Evolutionary conservation across 306 rosid species (phyloP), one percentile per base, ranked within the genome.

Genomic region (Trichosanthes cucumerina): DNA sequence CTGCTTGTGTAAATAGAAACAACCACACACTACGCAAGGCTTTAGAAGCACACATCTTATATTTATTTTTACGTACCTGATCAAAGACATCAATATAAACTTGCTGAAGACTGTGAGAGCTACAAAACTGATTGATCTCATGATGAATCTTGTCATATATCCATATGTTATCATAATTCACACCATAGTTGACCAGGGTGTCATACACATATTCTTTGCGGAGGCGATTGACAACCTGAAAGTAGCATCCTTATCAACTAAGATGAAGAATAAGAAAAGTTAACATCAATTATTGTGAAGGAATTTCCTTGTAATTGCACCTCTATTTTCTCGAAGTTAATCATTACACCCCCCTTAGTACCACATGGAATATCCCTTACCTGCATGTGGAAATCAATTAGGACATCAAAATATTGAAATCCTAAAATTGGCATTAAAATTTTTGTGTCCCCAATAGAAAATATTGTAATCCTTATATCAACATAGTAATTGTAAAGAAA

Each of bases 311-410:
- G 31, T 46, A 65, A 50, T 39, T 57, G 16, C 82, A 95, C 99
- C 93, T 95, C 93, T 50, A 95, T 92, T 90, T 92, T 95, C 84
- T 81, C 97, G 73, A 95, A 95, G 79, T 58, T 86, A 72, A 91
- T 95, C 97, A 91, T 92, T 72, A 95, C 97, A 75, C 93, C 99
- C 65, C 97, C 99, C 84, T 95, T 95, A 14, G 97, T 92, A 80
- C 97, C 99, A 1, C 99, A 95, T 28, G 99, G 92, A 88, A 95
- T 92, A 80, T 92, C 90, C 82, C 87, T 91, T 78, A 95, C 97
- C 99, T 92, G 86, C 72, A 86, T 79, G 21, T 36, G 43, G 31
- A 6, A 57, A 57, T 50, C 46, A 31, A 74, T 24, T 33, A 38
- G 4, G 28, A 62, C 74, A 75, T 47, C 16, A 26, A 15, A 49